A percentile compares a stretch with the other conserved stretches of the same genome.
phyloP scores from a whole-genome alignment of 257 asterid species.

The Solanum phureja region DNA sequence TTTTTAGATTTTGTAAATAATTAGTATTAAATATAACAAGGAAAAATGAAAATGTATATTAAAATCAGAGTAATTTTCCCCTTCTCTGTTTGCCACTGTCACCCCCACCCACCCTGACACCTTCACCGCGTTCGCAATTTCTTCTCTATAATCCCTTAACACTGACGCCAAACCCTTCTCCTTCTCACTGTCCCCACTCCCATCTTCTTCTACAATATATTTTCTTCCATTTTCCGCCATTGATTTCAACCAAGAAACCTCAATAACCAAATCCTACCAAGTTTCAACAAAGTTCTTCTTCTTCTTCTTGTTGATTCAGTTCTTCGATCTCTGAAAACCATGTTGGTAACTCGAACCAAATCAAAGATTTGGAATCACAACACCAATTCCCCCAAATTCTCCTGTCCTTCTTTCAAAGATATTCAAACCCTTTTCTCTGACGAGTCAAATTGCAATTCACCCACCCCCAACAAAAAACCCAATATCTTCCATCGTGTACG shows the following conservation, averaged over 20 bases:
- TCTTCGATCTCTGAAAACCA: slow-evolving; percentile 19
- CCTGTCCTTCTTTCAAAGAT: slow-evolving; percentile 80
- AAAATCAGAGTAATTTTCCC: neutral
- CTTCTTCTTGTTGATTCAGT: neutral
- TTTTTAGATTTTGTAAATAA: neutral
- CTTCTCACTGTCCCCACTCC: neutral
- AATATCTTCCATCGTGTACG: slow-evolving; percentile 66
- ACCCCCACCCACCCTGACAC: neutral
- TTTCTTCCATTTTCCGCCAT: neutral
- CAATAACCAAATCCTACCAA: neutral
- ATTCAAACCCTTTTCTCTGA: slow-evolving; percentile 51
- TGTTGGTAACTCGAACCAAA: slow-evolving; percentile 75
- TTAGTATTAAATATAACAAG: neutral
- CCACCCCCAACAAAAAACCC: slow-evolving; percentile 13
- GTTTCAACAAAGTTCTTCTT: neutral
- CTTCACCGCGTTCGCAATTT: neutral
- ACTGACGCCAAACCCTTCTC: neutral
- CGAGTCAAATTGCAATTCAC: slow-evolving; percentile 5
- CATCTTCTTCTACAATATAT: neutral
- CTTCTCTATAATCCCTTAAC: neutral
- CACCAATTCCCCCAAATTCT: slow-evolving; percentile 46
- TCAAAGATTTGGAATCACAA: slow-evolving; percentile 39
- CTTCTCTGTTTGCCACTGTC: neutral
- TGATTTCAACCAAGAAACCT: neutral
- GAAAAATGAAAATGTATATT: too few species aligned